Conservation (phyloP, 2,329 filamentous ascomycete species). For the Calcarisporium arbuscula region DNA sequence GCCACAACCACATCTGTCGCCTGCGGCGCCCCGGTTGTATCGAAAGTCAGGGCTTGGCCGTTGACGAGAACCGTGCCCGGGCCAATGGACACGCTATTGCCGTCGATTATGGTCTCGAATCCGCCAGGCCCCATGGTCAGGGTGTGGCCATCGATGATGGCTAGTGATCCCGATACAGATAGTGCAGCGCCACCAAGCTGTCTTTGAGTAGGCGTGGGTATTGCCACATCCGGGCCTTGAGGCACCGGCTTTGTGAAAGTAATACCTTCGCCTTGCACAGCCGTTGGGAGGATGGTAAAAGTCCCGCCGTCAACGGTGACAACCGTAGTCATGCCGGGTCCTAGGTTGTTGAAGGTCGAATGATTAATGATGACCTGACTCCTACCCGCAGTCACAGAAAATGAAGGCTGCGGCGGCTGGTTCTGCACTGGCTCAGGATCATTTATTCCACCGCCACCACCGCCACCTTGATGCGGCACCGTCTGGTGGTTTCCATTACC, state of each 20-base stretch:
- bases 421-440: constrained; percentile 1
- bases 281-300: constrained; percentile 43
- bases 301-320: constrained; percentile 34
- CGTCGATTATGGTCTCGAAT: constrained; percentile 27
- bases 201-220: constrained; percentile 29
- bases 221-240: constrained; percentile 20
- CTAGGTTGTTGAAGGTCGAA: constrained; percentile 35
- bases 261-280: constrained; percentile 37
- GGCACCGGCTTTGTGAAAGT: constrained; percentile 36
- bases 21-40: constrained; percentile 19
- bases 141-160: constrained; percentile 34
- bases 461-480: constrained; percentile 1
- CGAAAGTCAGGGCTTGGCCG: constrained; percentile 30
- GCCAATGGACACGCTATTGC: constrained; percentile 26
- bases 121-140: constrained; percentile 32
- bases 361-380: constrained; percentile 41
- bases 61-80: constrained; percentile 29
- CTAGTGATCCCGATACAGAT: constrained; percentile 32
- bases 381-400: constrained; percentile 38
- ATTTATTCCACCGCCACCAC: not conserved
- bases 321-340: constrained; percentile 30
- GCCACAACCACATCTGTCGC: constrained; percentile 38
- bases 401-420: constrained; percentile 13
- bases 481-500: constrained; percentile 13
- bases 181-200: constrained; percentile 34